Evolutionary conservation across 805 yeast genomes (phyloP).

Genomic region (Barnettozyma wickerhamii): DNA sequence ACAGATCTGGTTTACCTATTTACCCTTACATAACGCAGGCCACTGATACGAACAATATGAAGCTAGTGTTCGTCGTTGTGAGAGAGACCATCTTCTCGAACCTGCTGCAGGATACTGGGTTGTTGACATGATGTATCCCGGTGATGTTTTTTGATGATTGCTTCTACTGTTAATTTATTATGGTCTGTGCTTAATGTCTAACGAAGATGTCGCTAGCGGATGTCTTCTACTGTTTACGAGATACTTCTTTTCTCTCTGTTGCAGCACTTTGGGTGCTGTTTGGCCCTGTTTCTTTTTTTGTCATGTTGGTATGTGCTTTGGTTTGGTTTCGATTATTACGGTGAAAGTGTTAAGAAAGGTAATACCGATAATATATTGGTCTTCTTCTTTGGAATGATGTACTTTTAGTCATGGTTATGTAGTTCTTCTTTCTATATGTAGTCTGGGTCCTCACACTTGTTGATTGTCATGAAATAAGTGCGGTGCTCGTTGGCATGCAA

Average conservation of each 20-base stretch:
- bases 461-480: slow-evolving; percentile 31
- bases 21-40: slow-evolving; percentile 95
- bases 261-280: background rate
- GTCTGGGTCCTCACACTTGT: slow-evolving; percentile 27
- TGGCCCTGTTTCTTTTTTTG: background rate
- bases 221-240: too few relatives aligned
- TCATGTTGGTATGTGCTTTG: too few relatives aligned
- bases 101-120: slow-evolving; percentile 70
- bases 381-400: too few relatives aligned
- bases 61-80: slow-evolving; percentile 80
- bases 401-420: too few relatives aligned
- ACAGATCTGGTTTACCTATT: slow-evolving; percentile 74
- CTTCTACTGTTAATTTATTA: background rate
- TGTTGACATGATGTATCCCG: slow-evolving; percentile 36
- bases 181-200: background rate
- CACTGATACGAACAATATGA: slow-evolving; percentile 86
- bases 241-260: too few relatives aligned
- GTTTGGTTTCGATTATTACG: too few relatives aligned
- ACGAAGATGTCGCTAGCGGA: too few relatives aligned
- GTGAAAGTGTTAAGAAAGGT: too few relatives aligned
- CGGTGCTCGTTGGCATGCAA: slow-evolving; percentile 35
- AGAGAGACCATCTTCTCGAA: slow-evolving; percentile 77
- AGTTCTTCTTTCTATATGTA: background rate
- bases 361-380: too few relatives aligned
- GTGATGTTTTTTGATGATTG: background rate